Conservation (phyloP, 1,139 yeast genomes). For the Meyerozyma athensensis region DNA sequence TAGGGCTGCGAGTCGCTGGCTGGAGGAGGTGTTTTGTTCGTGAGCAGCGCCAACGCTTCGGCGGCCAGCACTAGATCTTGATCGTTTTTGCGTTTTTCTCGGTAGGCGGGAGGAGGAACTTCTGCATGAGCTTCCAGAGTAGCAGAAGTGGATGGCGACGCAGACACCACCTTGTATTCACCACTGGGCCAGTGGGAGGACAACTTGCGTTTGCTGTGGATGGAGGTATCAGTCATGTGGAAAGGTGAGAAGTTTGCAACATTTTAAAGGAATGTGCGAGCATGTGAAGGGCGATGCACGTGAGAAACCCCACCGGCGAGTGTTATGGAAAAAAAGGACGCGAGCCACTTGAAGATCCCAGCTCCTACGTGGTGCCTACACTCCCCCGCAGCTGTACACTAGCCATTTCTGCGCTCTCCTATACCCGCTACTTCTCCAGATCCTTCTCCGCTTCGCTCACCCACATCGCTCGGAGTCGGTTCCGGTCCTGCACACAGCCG, state of each 20-base stretch:
- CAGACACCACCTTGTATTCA: not conserved
- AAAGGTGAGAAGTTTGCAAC: conserved; percentile 1
- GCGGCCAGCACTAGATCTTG: conserved; percentile 37
- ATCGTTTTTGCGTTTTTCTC: conserved; percentile 11
- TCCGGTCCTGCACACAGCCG: too few relatives aligned
- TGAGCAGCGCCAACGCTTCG: conserved; percentile 37
- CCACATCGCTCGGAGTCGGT: too few relatives aligned
- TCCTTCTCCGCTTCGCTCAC: too few relatives aligned
- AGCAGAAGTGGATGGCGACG: not conserved
- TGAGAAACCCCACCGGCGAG: not conserved
- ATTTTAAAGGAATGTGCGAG: not conserved
- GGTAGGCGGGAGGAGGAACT: not conserved
- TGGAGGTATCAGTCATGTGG: not conserved
- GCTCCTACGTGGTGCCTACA: too few relatives aligned
- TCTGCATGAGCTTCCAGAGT: not conserved
- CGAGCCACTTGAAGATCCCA: too few relatives aligned
- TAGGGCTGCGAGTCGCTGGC: too few relatives aligned
- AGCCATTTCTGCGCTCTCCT: too few relatives aligned
- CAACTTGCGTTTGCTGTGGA: conserved; percentile 1
- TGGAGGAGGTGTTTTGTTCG: conserved; percentile 16
- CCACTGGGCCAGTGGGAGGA: not conserved
- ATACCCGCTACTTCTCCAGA: too few relatives aligned
- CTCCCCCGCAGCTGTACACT: too few relatives aligned
- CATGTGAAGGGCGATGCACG: not conserved
- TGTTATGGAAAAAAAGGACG: too few relatives aligned